Base-by-base conservation (phyloP, 2,329 filamentous ascomycete genomes). In the Scedosporium minutisporum region DNA sequence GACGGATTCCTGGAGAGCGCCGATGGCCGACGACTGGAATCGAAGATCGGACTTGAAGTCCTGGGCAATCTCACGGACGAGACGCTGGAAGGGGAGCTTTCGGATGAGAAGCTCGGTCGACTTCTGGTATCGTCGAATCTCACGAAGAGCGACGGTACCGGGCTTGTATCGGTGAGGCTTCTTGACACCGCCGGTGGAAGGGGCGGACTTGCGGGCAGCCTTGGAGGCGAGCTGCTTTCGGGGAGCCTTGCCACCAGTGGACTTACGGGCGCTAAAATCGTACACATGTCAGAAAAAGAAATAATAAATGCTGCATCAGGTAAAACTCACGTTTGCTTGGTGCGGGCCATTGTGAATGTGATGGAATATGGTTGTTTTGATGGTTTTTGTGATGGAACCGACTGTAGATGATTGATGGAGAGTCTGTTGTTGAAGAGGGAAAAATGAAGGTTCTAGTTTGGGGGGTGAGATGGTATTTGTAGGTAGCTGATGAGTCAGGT, bases 201-300 rank as follows among this genome's bases (percentile, higher is more conserved):
- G 95, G 66, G 95, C 93, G 72, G 89, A 92, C 88, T 99, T 99
- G 83, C 95, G 93, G 74, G 95, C 93, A 70, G 93, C 95, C 90
- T 97, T 97, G 85, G 93, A 96, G 72, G 93, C 93, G 75, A 97
- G 92, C 87, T 97, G 93, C 91, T 99, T 99, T 80, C 87, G 85
- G 67, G 86, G 86, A 71, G 87, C 87, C 83, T 89, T 89, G 83
- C 87, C 87, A 86, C 87, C 87, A 72, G 87, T 89, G 77, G 87
- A 89, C 84, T 96, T 87, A 75, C 86, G 84, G 72, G 85, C 85
- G 72, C 65, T 66, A 62, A 7, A 27, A 16, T n/a, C 1, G 12
- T 23, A 53, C 3, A 48, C 4, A 23, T 58, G 16, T 55, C 53
- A 23, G 12, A 10, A 53, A 9, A 42, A 25, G n/a, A 4, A 48